A percentile compares a stretch with the other conserved stretches of the same genome.
Evolutionary conservation across 805 yeast genomes (phyloP).

Genomic region (Zygosaccharomyces gambellarensis): DNA sequence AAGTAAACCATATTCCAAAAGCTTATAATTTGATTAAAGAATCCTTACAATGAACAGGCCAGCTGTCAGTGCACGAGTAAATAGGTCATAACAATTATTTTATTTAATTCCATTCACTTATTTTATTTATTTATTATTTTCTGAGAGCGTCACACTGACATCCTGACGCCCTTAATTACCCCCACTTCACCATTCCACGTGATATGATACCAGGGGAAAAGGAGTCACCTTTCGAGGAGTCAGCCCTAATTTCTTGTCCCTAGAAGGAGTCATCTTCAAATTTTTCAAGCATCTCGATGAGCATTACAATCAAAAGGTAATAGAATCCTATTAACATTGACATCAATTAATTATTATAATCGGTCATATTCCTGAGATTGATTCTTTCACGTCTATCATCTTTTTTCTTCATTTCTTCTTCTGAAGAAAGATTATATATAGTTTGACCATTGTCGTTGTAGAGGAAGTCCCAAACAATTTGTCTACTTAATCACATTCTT

Average conservation of each 20-base stretch:
- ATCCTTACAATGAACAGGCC: conserved; percentile 27
- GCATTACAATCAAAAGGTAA: neutral
- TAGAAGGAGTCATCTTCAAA: conserved; percentile 1
- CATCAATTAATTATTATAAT: neutral
- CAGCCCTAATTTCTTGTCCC: neutral
- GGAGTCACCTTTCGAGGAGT: neutral
- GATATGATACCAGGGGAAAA: neutral
- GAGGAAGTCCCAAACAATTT: neutral
- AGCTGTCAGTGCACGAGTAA: neutral
- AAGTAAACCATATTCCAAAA: conserved; percentile 49
- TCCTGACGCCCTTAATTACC: too few species aligned
- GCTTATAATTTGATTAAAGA: conserved; percentile 45
- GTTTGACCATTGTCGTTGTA: neutral
- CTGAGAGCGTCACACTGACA: neutral
- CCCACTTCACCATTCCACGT: neutral
- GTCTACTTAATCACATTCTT: neutral
- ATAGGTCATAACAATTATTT: neutral
- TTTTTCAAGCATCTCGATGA: conserved; percentile 3
- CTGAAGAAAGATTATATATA: neutral
- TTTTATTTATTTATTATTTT: neutral
- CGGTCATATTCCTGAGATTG: neutral
- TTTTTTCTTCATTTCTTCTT: neutral
- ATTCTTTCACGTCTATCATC: neutral
- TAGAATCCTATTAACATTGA: neutral
- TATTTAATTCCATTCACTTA: neutral